phyloP scores from a whole-genome alignment of 495 filamentous ascomycete species.

The Bombardia bombarda region DNA sequence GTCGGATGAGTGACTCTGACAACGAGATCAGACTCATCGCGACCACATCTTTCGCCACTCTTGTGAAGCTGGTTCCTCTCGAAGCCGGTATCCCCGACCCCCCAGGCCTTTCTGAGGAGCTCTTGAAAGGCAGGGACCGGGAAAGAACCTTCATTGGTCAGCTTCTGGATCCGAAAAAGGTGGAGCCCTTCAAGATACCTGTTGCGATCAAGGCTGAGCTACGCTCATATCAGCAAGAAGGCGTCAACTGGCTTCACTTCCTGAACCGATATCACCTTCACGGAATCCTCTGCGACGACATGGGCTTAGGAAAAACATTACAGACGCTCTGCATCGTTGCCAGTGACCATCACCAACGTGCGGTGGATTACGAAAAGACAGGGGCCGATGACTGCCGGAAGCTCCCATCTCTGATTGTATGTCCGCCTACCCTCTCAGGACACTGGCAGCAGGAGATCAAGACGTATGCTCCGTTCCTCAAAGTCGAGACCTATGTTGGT shows the following conservation, averaged over 20 bases:
- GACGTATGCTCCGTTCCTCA: conserved; percentile 89
- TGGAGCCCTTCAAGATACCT: conserved; percentile 86
- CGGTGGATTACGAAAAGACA: conserved; percentile 79
- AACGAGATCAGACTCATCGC: conserved; percentile 90
- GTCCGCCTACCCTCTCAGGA: conserved; percentile 92
- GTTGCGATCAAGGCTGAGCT: conserved; percentile 95
- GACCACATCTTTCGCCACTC: conserved; percentile 91
- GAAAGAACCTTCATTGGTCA: conserved; percentile 95
- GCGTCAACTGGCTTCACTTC: conserved; percentile 98
- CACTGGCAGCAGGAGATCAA: conserved; percentile 98
- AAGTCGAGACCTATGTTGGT: conserved; percentile 81
- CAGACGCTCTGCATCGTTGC: conserved; percentile 97
- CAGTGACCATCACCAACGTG: conserved; percentile 89
- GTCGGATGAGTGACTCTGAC: conserved; percentile 98
- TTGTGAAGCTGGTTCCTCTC: conserved; percentile 97
- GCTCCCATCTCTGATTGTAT: conserved; percentile 88
- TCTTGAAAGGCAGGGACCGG: conserved; percentile 81
- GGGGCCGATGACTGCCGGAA: conserved; percentile 64
- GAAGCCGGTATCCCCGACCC: conserved; percentile 97
- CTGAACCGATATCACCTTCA: conserved; percentile 96
- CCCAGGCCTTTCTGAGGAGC: conserved; percentile 78
- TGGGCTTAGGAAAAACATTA: conserved; percentile 96
- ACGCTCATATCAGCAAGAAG: conserved; percentile 94
- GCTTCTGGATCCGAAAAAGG: conserved; percentile 90
- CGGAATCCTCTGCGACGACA: conserved; percentile 97